Base-by-base conservation (phyloP, 2,329 filamentous ascomycete genomes). In the Arthroderma uncinatum region DNA sequence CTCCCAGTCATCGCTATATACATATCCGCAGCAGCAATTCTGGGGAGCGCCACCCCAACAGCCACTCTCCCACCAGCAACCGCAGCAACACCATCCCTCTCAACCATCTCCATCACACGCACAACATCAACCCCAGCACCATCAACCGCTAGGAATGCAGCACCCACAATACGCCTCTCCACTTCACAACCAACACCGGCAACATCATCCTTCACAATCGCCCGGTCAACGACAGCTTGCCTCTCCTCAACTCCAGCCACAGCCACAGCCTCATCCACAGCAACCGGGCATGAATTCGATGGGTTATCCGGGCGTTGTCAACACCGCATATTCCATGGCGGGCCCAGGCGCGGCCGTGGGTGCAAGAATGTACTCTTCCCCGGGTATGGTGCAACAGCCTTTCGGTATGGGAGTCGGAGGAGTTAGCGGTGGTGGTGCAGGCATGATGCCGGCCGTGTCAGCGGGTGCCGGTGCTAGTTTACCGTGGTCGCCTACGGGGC, bases 21-120 rank as follows among this genome's bases (percentile, higher is more conserved):
- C 79, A 63, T 89, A 87, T 64, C 65, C 68, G 36, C 75, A 76
- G 10, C 77, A 80, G 57, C 82, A 82, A 65, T 83, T 86, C 77
- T 86, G 83, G 83, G 69, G 70, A 14, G 42, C 42, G 7, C 42
- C 42, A 25, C 42, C 42, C 8, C 42, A 48, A 12, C 42, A 48
- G n/a, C 42, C 42, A n/a, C 42, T 48, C 10, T 25, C 42, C 3
- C 42, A 48, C 21, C 42, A 48, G 42, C 42, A 48, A 8, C 78
- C 67, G 40, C 67, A 80, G 33, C 73, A 72, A 34, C 72, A 73
- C 25, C 84, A 87, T 62, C 79, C 80, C 53, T 25, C 42, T 48
- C 82, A 71, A 73, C 79, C 70, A 71, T 78, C 64, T 70, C 82
- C 81, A 37, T 82, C 85, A 64, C 52, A 65, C 72, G 59, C 71